Evolutionary conservation across 345 rosid species (phyloP), one percentile per base, ranked within the genome.

Genomic region (Populus euphratica): DNA sequence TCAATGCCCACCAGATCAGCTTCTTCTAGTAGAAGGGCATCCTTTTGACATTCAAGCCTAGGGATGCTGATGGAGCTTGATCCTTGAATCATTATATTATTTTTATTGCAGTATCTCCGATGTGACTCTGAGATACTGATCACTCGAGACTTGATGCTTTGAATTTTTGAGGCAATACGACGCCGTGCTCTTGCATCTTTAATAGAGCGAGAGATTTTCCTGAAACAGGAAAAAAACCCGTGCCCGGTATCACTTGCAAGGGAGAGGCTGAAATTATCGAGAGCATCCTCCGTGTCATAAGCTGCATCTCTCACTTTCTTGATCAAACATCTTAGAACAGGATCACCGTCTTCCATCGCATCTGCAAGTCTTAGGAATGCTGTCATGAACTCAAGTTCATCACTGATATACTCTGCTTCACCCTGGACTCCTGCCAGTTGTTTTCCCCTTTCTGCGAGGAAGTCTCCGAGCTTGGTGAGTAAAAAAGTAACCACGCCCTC

Each of bases 361-460:
- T 85, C 83, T 23, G 73, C 83, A 65, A 71, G 75, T 50, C 77
- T 74, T 11, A 85, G 56, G 52, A 77, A 85, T 13, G 85, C 85
- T 61, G 35, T 76, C 81, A 81, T 79, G 75, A 43, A 77, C 69
- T 79, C 68, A 31, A 84, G 62, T 25, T 84, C 87, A 39, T 78
- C 73, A 20, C 66, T 79, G 18, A 79, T 74, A 54, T 41, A 59
- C 35, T 77, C 78, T 11, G 47, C 73, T 35, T 83, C 85, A 25
- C 31, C 78, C n/a, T 71, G 59, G 20, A 75, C 70, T 14, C 73
- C 81, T n/a, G 21, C 18, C 72, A 83, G 36, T 6, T 70, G 59
- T 16, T 64, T 69, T 61, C 75, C 38, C 74, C 78, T 73, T 7
- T 79, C 75, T 43, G 62, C 27, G 21, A 86, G 44, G 61, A 84